These are phyloP conservation scores for Pyrenophora seminiperda DNA, from an alignment of 2,329 filamentous ascomycete species.

Conservation along the genomic window DNA sequence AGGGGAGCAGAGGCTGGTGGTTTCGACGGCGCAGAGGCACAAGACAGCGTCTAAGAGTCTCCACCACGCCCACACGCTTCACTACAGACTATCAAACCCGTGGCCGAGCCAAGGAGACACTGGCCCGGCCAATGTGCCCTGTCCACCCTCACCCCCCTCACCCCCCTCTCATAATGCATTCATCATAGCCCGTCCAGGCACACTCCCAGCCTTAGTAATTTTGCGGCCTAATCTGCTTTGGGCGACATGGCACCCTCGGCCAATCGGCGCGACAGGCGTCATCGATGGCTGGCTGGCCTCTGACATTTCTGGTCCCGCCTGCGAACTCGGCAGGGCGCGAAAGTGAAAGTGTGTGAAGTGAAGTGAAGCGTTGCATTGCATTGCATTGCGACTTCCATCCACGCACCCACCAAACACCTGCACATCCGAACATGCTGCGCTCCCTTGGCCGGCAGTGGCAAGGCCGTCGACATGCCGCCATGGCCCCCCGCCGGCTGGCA, in stretches of 20 bases:
- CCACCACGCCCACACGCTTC: conserved; percentile 18
- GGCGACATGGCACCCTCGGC: conserved; percentile 17
- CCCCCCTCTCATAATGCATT: conserved; percentile 4
- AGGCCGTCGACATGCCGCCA: conserved; percentile 18
- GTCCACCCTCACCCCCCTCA: conserved; percentile 5
- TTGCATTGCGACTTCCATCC: conserved; percentile 3
- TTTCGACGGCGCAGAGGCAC: conserved; percentile 17
- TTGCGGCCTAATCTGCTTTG: conserved; percentile 24
- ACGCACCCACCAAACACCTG: conserved; percentile 2
- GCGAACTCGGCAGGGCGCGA: too few relatives aligned
- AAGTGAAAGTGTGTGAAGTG: neutral
- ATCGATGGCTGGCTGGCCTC: conserved; percentile 13
- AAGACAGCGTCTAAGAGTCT: conserved; percentile 16
- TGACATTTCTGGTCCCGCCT: conserved; percentile 21
- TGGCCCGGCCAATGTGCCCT: conserved; percentile 5
- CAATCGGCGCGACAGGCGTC: conserved; percentile 30
- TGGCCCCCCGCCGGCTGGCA: conserved; percentile 17
- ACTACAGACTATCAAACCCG: conserved; percentile 12
- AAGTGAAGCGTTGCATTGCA: too few relatives aligned
- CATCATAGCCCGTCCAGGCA: conserved; percentile 13
- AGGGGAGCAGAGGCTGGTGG: conserved; percentile 25
- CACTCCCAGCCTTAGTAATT: conserved; percentile 24
- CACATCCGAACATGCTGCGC: conserved; percentile 46
- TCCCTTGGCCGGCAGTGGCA: conserved; percentile 40
- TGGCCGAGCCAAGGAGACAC: neutral